Conservation (phyloP, 441 rosid genomes). For the Bocquillonia castaneifolia region DNA sequence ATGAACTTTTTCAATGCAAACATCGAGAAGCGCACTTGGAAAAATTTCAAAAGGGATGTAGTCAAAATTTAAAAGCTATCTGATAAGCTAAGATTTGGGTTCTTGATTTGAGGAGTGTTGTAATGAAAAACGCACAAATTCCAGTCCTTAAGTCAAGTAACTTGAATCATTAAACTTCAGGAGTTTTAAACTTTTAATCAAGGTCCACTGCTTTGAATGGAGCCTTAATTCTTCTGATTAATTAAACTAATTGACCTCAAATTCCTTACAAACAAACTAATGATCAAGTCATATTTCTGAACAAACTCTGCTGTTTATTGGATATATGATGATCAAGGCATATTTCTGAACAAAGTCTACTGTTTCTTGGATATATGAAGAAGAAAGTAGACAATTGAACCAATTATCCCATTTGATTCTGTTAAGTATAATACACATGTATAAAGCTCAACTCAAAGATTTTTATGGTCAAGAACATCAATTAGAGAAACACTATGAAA, state of each 20-base stretch:
- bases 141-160: conserved; percentile 1
- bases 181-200: not conserved
- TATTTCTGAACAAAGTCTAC: not conserved
- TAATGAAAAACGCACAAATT: not conserved
- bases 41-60: not conserved
- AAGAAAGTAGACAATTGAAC: not conserved
- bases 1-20: not conserved
- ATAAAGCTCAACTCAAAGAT: conserved; percentile 4
- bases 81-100: not conserved
- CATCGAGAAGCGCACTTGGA: not conserved
- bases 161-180: not conserved
- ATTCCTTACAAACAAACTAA: not conserved
- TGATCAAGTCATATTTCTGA: not conserved
- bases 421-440: not conserved
- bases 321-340: not conserved
- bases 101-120: not conserved
- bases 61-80: not conserved
- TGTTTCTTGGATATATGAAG: not conserved
- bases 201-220: not conserved
- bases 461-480: not conserved
- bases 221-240: not conserved
- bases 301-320: not conserved
- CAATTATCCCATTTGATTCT: not conserved
- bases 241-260: not conserved
- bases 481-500: not conserved